phyloP scores from a whole-genome alignment of 352 stramenopile species.

The Phytophthora kernoviae region DNA sequence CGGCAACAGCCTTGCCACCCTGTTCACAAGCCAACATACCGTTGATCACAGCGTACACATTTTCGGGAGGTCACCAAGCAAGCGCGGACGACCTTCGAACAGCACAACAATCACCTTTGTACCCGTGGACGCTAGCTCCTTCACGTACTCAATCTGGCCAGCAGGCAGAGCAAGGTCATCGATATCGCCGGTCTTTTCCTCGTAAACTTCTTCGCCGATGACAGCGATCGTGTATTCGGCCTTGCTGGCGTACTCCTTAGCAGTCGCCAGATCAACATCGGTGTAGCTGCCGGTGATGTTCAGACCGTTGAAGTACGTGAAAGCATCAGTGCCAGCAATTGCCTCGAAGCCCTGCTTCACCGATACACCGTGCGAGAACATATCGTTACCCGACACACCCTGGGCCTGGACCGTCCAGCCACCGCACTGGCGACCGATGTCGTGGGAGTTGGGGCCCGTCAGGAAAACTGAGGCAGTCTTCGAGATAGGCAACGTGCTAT shows the following conservation, averaged over 20 bases:
- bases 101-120: conserved; percentile 78
- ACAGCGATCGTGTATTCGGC: conserved; percentile 36
- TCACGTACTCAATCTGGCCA: conserved; percentile 72
- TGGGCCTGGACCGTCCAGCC: conserved; percentile 78
- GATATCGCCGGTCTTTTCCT: conserved; percentile 83
- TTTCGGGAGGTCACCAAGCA: conserved; percentile 54
- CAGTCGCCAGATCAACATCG: conserved; percentile 17
- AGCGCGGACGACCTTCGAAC: conserved; percentile 71
- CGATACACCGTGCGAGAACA: conserved; percentile 47
- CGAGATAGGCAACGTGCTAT: conserved; percentile 15
- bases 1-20: conserved; percentile 73
- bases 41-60: conserved; percentile 74
- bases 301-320: conserved; percentile 59
- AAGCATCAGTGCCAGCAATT: conserved; percentile 17
- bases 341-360: conserved; percentile 52
- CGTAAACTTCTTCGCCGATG: conserved; percentile 35
- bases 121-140: conserved; percentile 52
- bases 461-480: conserved; percentile 18
- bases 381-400: conserved; percentile 51
- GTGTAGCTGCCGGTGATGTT: conserved; percentile 50
- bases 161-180: conserved; percentile 41
- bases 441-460: conserved; percentile 42
- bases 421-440: conserved; percentile 62
- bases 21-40: conserved; percentile 73
- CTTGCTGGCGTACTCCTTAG: conserved; percentile 25